Evolutionary conservation across 2,329 filamentous ascomycete genomes (phyloP).

Genomic region (Pseudogymnoascus sp.): DNA sequence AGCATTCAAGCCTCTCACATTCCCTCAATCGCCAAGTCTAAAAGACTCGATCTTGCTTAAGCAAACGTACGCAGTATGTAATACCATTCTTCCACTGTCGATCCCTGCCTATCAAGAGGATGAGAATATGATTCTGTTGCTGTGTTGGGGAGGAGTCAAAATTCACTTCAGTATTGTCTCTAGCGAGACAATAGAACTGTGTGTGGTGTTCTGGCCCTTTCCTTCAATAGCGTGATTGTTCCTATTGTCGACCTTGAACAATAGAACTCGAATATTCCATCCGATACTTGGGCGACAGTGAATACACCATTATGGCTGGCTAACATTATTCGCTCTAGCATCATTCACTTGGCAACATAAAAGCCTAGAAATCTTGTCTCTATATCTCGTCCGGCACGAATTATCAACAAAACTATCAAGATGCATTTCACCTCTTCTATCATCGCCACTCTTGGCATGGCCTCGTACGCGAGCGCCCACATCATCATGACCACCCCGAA

Average conservation of each 20-base stretch:
- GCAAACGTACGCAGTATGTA: background rate
- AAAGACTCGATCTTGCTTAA: constrained; percentile 3
- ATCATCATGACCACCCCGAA: constrained; percentile 63
- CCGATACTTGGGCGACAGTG: background rate
- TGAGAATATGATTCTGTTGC: background rate
- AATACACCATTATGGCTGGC: background rate
- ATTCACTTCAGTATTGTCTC: background rate
- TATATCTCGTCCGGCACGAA: constrained; percentile 9
- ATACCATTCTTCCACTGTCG: background rate
- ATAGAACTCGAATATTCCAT: constrained; percentile 3
- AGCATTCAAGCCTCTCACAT: background rate
- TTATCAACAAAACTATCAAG: constrained; percentile 19
- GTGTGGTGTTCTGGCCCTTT: background rate
- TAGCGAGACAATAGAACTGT: constrained; percentile 1
- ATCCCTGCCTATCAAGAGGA: background rate
- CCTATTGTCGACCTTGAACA: background rate
- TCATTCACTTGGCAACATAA: constrained; percentile 7
- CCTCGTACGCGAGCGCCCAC: constrained; percentile 60
- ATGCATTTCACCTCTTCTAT: constrained; percentile 46
- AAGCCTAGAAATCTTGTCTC: constrained; percentile 10
- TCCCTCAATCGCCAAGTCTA: constrained; percentile 7
- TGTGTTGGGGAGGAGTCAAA: background rate
- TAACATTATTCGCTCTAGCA: constrained; percentile 3
- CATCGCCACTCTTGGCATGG: constrained; percentile 48
- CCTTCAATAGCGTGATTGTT: background rate